A percentile compares a stretch with the other conserved stretches of the same genome.
phyloP scores from a whole-genome alignment of 805 yeast genomes.

The Candida germanica region DNA sequence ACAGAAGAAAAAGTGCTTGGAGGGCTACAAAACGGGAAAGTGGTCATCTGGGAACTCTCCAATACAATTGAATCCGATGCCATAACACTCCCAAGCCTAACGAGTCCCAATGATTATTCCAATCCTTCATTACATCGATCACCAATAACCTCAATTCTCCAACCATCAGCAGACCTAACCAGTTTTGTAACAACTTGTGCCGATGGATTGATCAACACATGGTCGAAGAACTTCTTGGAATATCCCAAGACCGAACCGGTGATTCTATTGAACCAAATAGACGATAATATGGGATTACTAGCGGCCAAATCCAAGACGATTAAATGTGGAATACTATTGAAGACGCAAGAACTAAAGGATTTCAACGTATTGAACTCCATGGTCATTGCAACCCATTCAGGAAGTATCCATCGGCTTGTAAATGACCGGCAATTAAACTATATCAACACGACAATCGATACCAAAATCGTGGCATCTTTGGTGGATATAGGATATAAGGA shows the following conservation, averaged over 20 bases:
- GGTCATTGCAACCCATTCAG: constrained; percentile 19
- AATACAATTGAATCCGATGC: constrained; percentile 7
- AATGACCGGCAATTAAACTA: constrained; percentile 15
- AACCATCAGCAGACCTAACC: constrained; percentile 11
- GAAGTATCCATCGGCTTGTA: constrained; percentile 17
- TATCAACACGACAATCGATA: constrained; percentile 10
- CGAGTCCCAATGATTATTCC: constrained; percentile 20
- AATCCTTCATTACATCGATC: constrained; percentile 16
- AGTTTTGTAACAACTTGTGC: constrained; percentile 11
- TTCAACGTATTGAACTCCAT: constrained; percentile 17
- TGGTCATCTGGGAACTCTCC: constrained; percentile 50
- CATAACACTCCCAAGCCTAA: constrained; percentile 21
- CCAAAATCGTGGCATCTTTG: constrained; percentile 7
- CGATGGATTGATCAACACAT: constrained; percentile 28
- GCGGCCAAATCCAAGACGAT: constrained; percentile 4
- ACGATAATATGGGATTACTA: constrained; percentile 4
- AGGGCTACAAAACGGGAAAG: constrained; percentile 48
- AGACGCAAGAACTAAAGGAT: neutral
- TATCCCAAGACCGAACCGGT: constrained; percentile 19
- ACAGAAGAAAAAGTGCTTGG: constrained; percentile 43
- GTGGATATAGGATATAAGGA: constrained; percentile 7
- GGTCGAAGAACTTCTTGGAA: constrained; percentile 34
- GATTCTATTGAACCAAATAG: constrained; percentile 1
- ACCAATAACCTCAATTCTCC: constrained; percentile 23
- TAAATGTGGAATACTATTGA: neutral